Evolutionary conservation across 164 flowering plant genomes (phyloP), one percentile per base, ranked within the genome.

Genomic region (Protea cynaroides): DNA sequence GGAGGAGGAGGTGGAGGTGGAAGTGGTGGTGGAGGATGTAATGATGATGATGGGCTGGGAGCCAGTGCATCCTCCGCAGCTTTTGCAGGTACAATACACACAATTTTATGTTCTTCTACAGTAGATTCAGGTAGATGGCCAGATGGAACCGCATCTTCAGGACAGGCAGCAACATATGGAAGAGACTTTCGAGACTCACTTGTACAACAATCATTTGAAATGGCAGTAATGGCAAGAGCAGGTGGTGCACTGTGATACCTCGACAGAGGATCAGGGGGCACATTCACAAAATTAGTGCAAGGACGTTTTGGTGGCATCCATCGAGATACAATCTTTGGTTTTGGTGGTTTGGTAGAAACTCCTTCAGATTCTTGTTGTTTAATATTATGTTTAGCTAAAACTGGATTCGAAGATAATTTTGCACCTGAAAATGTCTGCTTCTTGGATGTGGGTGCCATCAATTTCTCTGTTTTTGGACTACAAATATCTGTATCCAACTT

Each of bases 171-270:
- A 56, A 53, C 36, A 47, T 22, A 40, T 58, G 57, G 79, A 63
- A 64, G 58, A 43, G 63, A 36, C 66, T 76, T 80, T 23, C 65
- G 12, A 44, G 65, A 72, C 24, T 70, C 67, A 66, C 69, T 74
- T 25, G 62, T 62, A 43, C 40, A 70, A 40, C 71, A 58, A 65
- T 79, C 89, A 71, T 82, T 78, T 24, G 76, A 29, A 63, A 78
- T 69, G 51, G 79, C 58, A 74, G 65, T 23, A 53, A 70, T 64
- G 43, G 64, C 76, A 63, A 85, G 65, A 66, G 79, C 77, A 74
- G 89, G 77, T 24, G 89, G 88, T 66, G 94, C 92, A 78, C 90
- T 86, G 68, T 84, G 85, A 71, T 82, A 74, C 67, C 93, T 85
- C 38, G 87, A 67, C 63, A 93, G 93, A 46, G 89, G 94, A 71